Percentiles rank a stretch among this genome's conserved stretches.
These are phyloP conservation scores for Leccinum imitatum DNA, from an alignment of 768 basidiomycete species.

Conservation along the genomic window DNA sequence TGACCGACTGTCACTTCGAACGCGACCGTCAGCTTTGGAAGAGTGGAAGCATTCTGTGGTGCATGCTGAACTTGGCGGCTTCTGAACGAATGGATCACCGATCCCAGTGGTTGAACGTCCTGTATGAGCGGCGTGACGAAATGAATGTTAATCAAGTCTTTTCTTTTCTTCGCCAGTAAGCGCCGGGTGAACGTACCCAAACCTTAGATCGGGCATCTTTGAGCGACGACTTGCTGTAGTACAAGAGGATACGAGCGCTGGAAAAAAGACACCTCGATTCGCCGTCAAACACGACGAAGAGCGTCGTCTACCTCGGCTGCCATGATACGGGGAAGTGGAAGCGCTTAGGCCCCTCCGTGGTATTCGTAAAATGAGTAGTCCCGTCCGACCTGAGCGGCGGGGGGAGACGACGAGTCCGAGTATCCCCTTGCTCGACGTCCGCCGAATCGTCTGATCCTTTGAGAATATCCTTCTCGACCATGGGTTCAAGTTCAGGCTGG, in stretches of 20 bases:
- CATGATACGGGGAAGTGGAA: constrained; percentile 18
- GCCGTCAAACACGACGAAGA: constrained; percentile 24
- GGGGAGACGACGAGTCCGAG: background rate
- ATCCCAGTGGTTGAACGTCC: constrained; percentile 20
- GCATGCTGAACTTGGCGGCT: background rate
- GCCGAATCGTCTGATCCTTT: constrained; percentile 90
- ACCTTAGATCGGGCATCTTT: constrained; percentile 13
- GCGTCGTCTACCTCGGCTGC: constrained; percentile 25
- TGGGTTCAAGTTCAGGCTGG: constrained; percentile 76
- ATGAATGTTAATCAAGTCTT: background rate
- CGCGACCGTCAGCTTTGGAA: constrained; percentile 20
- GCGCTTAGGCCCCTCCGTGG: constrained; percentile 24
- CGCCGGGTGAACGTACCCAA: constrained; percentile 18
- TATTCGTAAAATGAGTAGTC: constrained; percentile 20
- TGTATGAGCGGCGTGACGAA: background rate
- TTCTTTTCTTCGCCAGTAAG: background rate
- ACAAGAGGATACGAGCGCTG: constrained; percentile 20
- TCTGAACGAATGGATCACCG: constrained; percentile 11
- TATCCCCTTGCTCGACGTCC: constrained; percentile 68
- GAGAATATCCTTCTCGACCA: constrained; percentile 77
- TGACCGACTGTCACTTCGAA: constrained; percentile 20
- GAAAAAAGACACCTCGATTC: constrained; percentile 23
- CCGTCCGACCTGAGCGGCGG: background rate
- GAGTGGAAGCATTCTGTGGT: constrained; percentile 12
- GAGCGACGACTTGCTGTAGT: constrained; percentile 7